These are phyloP conservation scores for Crucibulum cyathiforme DNA, from an alignment of 1,284 basidiomycete species.

Conservation along the genomic window DNA sequence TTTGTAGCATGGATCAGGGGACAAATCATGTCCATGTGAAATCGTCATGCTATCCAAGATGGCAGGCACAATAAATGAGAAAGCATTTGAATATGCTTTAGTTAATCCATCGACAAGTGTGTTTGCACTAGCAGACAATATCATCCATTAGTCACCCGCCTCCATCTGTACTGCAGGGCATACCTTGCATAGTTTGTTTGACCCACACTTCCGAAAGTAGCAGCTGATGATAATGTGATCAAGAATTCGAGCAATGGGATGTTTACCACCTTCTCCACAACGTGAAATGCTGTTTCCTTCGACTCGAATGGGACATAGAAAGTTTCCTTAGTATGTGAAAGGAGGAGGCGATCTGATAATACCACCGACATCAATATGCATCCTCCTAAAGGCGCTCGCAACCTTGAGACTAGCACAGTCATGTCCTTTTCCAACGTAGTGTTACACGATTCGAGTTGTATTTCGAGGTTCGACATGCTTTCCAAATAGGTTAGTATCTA, in stretches of 20 bases:
- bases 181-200: too few species aligned
- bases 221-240: slow-evolving; percentile 41
- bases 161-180: too few species aligned
- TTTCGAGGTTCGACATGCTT: slow-evolving; percentile 27
- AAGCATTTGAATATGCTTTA: background rate
- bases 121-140: background rate
- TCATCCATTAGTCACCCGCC: background rate
- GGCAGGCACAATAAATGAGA: background rate
- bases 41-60: background rate
- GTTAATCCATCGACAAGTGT: background rate
- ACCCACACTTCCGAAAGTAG: too few species aligned
- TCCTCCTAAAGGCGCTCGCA: slow-evolving; percentile 35
- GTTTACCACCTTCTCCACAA: slow-evolving; percentile 23
- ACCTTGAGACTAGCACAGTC: slow-evolving; percentile 16
- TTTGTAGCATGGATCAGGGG: background rate
- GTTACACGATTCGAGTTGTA: slow-evolving; percentile 35
- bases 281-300: slow-evolving; percentile 37
- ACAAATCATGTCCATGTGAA: background rate
- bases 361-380: slow-evolving; percentile 42
- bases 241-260: slow-evolving; percentile 40
- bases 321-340: slow-evolving; percentile 31
- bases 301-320: slow-evolving; percentile 34
- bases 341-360: slow-evolving; percentile 39
- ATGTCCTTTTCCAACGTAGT: slow-evolving; percentile 28
- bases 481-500: slow-evolving; percentile 40